Conservation (phyloP, 2,329 filamentous ascomycete species). For the Trichoderma arundinaceum region DNA sequence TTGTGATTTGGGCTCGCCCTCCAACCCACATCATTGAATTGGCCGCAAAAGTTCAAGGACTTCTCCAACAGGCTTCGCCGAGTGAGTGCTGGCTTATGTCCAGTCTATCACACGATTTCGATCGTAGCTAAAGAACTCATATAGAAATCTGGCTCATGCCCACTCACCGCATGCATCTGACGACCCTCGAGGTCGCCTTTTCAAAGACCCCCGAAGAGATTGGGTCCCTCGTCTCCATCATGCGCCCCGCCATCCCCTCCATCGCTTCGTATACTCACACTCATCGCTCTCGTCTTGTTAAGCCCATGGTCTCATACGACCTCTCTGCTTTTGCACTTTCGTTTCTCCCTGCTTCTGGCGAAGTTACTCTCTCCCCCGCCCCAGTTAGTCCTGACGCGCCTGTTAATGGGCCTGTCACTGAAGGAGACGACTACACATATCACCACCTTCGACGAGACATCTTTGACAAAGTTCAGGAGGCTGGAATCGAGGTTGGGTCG, state of each 20-base stretch:
- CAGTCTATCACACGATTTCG: rapidly evolving
- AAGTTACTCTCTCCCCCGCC: conserved; percentile 51
- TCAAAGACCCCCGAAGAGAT: conserved; percentile 75
- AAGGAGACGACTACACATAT: conserved; percentile 77
- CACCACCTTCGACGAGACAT: conserved; percentile 87
- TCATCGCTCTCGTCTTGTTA: conserved; percentile 77
- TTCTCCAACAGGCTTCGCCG: conserved; percentile 68
- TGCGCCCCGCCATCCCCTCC: conserved; percentile 61
- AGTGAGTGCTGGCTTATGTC: conserved; percentile 57
- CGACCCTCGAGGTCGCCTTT: conserved; percentile 82
- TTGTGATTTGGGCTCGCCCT: conserved; percentile 88
- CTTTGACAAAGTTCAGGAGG: conserved; percentile 63
- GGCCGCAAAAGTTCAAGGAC: conserved; percentile 70
- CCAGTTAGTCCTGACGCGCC: conserved; percentile 47
- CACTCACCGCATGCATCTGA: conserved; percentile 77
- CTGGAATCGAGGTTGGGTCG: conserved; percentile 73
- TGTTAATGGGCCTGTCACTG: conserved; percentile 40
- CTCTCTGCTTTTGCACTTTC: conserved; percentile 83
- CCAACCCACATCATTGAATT: conserved; percentile 72
- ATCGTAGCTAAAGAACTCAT: neutral
- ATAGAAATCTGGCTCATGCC: conserved; percentile 77
- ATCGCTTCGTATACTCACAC: conserved; percentile 70
- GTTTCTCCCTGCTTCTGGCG: conserved; percentile 79
- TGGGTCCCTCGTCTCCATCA: conserved; percentile 60
- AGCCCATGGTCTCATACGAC: conserved; percentile 83